Conservation (phyloP, 164 flowering plant species). For the Piper betle region DNA sequence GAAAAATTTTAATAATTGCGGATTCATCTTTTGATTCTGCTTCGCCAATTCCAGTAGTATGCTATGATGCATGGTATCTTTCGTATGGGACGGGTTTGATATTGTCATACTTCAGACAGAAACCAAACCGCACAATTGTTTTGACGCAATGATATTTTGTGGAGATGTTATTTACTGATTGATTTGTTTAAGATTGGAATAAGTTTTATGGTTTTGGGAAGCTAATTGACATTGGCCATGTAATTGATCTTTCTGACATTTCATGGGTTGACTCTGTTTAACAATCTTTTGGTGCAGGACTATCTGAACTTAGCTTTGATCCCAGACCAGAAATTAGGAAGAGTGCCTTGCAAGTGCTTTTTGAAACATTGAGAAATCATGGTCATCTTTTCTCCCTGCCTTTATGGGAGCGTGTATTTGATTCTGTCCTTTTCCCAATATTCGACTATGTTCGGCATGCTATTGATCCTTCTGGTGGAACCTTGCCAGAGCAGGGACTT, state of each 20-base stretch:
- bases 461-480: slow-evolving; percentile 73
- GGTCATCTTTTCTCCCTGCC: slow-evolving; percentile 91
- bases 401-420: slow-evolving; percentile 92
- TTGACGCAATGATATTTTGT: too few species aligned
- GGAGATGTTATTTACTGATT: too few species aligned
- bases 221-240: too few species aligned
- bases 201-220: too few species aligned
- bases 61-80: too few species aligned
- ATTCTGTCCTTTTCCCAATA: slow-evolving; percentile 89
- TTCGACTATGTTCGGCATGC: slow-evolving; percentile 97
- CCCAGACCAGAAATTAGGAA: slow-evolving; percentile 87
- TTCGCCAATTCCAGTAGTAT: too few species aligned
- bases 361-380: slow-evolving; percentile 84
- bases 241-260: neutral
- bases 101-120: too few species aligned
- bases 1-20: too few species aligned
- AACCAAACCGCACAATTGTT: too few species aligned
- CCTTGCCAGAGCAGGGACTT: slow-evolving; percentile 30
- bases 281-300: slow-evolving; percentile 34
- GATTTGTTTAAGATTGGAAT: too few species aligned
- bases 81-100: too few species aligned
- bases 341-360: slow-evolving; percentile 79
- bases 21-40: too few species aligned
- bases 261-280: neutral
- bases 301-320: slow-evolving; percentile 98